Base-by-base conservation (phyloP, 2,329 filamentous ascomycete genomes). In the Graphilbum fragrans region DNA sequence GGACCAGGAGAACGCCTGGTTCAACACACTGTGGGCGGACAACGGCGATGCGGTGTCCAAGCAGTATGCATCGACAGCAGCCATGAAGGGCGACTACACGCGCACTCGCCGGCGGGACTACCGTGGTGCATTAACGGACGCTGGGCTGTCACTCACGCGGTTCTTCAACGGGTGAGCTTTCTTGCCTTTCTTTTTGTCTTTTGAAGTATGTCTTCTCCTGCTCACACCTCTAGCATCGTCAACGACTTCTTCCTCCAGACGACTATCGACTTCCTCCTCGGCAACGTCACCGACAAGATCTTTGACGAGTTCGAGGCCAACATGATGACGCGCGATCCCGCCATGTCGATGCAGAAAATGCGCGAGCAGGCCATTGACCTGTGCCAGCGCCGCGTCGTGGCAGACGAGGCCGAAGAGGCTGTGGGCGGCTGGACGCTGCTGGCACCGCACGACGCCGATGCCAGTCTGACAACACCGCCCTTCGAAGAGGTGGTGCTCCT, bases 211-310 rank as follows among this genome's bases (percentile, higher is more conserved):
- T 3, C 27, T 12, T 38, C 12, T 27, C 27, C 33, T 41, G 17
- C 41, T 49, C 25, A 49, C 29, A 20, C n/a, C 41, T 5, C 72
- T 55, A 96, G 94, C 50, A 92, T 96, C 61, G 87, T 98, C 49
- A 94, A 94, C 51, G 92, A 98, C 61, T 95, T 94, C 59, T 96
- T 96, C 60, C 83, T 88, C 19, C 92, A 98, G 58, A 85, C 87
- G 0, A 86, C 85, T 39, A 94, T 98, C 49, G 92, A 98, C 58
- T 96, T 92, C 55, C 72, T 94, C 4, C 74, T 96, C 0, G 92
- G 92, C 18, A 92, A 92, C 50, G 85, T 93, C 11, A 86, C 82
- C 0, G 80, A 80, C 1, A 69, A 79, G 16, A 82, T 94, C 3
- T 96, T 96, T 55, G 84, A 90, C 43, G 92, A 98, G 50, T 98